Conservation (phyloP, 2,329 filamentous ascomycete genomes). For the Beauveria caledonica region DNA sequence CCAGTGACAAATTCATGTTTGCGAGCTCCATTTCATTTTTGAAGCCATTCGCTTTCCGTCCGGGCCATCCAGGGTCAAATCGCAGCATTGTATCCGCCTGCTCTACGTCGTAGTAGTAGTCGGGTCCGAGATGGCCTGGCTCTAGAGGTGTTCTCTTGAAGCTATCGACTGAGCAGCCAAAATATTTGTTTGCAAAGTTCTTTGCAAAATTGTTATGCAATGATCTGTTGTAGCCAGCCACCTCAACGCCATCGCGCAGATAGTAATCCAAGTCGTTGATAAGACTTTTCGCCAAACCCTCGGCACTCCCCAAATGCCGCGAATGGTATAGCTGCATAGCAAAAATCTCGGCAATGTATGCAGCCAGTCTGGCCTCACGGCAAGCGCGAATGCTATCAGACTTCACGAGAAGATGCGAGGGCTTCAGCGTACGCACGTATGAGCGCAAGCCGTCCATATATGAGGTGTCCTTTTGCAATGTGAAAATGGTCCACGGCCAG, state of each 20-base stretch:
- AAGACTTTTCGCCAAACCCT: constrained; percentile 59
- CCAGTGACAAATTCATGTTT: constrained; percentile 83
- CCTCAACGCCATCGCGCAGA: constrained; percentile 65
- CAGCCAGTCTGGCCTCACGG: constrained; percentile 62
- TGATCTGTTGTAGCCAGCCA: constrained; percentile 80
- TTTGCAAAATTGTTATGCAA: constrained; percentile 76
- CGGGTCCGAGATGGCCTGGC: constrained; percentile 56
- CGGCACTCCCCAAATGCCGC: constrained; percentile 63
- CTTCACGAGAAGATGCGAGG: constrained; percentile 44
- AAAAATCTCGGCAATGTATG: constrained; percentile 77
- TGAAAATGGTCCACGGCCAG: constrained; percentile 89
- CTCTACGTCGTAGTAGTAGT: constrained; percentile 78
- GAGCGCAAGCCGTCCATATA: constrained; percentile 66
- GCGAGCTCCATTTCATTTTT: constrained; percentile 74
- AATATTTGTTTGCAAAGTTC: constrained; percentile 75
- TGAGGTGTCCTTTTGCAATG: constrained; percentile 61
- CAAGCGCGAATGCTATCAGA: constrained; percentile 49
- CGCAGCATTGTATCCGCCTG: constrained; percentile 68
- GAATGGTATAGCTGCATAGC: constrained; percentile 86
- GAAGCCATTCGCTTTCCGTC: constrained; percentile 63
- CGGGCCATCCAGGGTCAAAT: constrained; percentile 72
- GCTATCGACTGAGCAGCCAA: constrained; percentile 62
- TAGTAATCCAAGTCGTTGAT: constrained; percentile 72
- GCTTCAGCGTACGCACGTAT: constrained; percentile 55
- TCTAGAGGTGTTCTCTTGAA: constrained; percentile 70